Evolutionary conservation across 139 green algal genomes (phyloP).

Genomic region (Chlorella ohadii): DNA sequence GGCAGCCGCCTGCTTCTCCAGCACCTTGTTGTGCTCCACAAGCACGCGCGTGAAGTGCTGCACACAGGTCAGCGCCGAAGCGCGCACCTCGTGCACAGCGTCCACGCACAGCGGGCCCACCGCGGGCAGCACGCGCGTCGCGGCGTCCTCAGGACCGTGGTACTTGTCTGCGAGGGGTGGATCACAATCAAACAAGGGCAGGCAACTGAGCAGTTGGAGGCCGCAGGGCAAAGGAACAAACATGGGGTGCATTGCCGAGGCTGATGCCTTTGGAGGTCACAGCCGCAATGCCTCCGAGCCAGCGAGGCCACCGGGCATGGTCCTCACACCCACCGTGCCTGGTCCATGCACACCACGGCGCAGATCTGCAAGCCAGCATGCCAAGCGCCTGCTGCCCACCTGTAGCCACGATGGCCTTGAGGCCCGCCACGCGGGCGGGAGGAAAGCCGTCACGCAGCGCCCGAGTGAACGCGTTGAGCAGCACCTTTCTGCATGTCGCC

Average conservation of each 20-base stretch:
- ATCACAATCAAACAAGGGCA: too few species aligned
- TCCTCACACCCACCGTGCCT: too few species aligned
- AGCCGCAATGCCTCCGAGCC: too few species aligned
- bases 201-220: too few species aligned
- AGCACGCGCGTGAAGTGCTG: slow-evolving; percentile 52
- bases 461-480: slow-evolving; percentile 96
- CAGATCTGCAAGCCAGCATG: too few species aligned
- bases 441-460: slow-evolving; percentile 92
- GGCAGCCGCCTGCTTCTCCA: slow-evolving; percentile 22
- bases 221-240: too few species aligned
- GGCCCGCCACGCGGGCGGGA: slow-evolving; percentile 74
- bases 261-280: too few species aligned
- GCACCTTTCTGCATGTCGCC: slow-evolving; percentile 41
- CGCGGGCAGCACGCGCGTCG: slow-evolving; percentile 80
- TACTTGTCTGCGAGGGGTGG: slow-evolving; percentile 36
- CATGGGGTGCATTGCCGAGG: too few species aligned
- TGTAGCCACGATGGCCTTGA: slow-evolving; percentile 84
- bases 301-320: too few species aligned
- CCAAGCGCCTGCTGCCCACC: too few species aligned
- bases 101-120: slow-evolving; percentile 86
- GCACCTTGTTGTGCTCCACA: slow-evolving; percentile 19
- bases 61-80: slow-evolving; percentile 57
- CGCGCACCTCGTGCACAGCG: slow-evolving; percentile 69
- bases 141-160: slow-evolving; percentile 80
- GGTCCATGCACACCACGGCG: too few species aligned